Evolutionary conservation across 768 basidiomycete species (phyloP).

Genomic region (Leccinum arenicola): DNA sequence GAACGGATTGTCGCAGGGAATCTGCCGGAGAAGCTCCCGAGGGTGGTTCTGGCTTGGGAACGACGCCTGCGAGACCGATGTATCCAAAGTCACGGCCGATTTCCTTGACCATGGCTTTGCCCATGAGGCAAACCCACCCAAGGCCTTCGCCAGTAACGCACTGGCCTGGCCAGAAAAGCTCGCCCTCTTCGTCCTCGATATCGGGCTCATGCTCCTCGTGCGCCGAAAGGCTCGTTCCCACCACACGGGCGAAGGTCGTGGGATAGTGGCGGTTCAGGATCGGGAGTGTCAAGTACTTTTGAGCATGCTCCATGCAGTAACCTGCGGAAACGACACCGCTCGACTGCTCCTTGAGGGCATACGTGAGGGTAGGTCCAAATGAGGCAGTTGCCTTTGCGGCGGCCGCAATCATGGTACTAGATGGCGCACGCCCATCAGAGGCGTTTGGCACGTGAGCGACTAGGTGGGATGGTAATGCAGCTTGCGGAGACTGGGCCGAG

Average conservation of each 20-base stretch:
- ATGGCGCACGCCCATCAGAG: conserved; percentile 29
- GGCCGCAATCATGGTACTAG: conserved; percentile 28
- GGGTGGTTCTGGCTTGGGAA: conserved; percentile 58
- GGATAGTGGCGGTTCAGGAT: conserved; percentile 71
- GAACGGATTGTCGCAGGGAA: conserved; percentile 32
- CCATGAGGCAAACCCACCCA: conserved; percentile 86
- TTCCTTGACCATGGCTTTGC: conserved; percentile 82
- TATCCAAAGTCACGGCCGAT: conserved; percentile 77
- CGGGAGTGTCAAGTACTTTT: conserved; percentile 59
- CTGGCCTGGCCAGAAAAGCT: conserved; percentile 82
- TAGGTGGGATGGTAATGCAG: conserved; percentile 36
- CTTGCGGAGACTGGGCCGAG: conserved; percentile 28
- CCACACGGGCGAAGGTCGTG: conserved; percentile 70
- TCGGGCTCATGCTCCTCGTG: conserved; percentile 78
- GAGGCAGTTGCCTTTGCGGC: conserved; percentile 31
- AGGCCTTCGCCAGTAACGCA: conserved; percentile 72
- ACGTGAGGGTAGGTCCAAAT: conserved; percentile 26
- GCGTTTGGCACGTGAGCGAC: conserved; percentile 25
- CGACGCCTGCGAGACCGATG: conserved; percentile 66
- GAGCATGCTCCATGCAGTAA: conserved; percentile 45
- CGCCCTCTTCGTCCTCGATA: conserved; percentile 82
- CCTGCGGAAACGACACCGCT: conserved; percentile 41
- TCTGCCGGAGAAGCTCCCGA: conserved; percentile 30
- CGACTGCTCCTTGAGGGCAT: conserved; percentile 29
- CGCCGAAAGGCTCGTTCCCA: conserved; percentile 56